Percentiles rank a stretch among this genome's conserved stretches.
Conservation (phyloP, 176 grass and related monocot genomes). For the Carex littledalei region DNA sequence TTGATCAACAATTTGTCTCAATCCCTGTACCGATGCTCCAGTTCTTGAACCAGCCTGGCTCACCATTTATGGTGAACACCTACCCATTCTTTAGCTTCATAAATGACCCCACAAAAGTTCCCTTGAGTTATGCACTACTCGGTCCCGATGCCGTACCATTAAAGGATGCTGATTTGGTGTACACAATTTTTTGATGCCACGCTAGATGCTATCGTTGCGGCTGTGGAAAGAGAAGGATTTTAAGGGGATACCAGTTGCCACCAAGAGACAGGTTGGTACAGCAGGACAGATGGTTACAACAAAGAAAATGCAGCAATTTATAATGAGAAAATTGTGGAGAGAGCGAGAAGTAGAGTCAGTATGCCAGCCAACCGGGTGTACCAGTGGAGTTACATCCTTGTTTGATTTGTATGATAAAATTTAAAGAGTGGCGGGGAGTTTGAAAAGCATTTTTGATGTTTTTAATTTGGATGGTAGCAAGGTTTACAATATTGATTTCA, state of each 20-base stretch:
- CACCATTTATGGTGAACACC: conserved; percentile 68
- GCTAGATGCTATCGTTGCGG: conserved; percentile 46
- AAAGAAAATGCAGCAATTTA: conserved; percentile 47
- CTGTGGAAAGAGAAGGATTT: conserved; percentile 59
- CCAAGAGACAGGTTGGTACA: conserved; percentile 58
- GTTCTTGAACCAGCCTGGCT: conserved; percentile 45
- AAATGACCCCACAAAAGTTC: conserved; percentile 45
- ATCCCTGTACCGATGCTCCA: conserved; percentile 59
- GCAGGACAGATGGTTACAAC: conserved; percentile 46
- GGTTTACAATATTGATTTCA: too few relatives aligned
- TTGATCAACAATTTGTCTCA: conserved; percentile 28
- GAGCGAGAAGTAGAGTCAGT: conserved; percentile 13
- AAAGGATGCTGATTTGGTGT: conserved; percentile 35
- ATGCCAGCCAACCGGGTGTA: too few relatives aligned
- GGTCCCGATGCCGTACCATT: conserved; percentile 20
- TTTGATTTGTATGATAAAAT: too few relatives aligned
- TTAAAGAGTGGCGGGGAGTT: too few relatives aligned
- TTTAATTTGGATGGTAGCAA: too few relatives aligned
- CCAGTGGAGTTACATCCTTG: too few relatives aligned
- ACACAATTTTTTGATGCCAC: conserved; percentile 58
- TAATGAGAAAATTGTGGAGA: conserved; percentile 42
- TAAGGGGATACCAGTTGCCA: conserved; percentile 30
- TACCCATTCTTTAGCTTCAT: conserved; percentile 68
- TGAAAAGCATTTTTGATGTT: too few relatives aligned
- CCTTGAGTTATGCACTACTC: conserved; percentile 44